phyloP scores from a whole-genome alignment of 148 eudicot genomes.

The Arctostaphylos glauca region DNA sequence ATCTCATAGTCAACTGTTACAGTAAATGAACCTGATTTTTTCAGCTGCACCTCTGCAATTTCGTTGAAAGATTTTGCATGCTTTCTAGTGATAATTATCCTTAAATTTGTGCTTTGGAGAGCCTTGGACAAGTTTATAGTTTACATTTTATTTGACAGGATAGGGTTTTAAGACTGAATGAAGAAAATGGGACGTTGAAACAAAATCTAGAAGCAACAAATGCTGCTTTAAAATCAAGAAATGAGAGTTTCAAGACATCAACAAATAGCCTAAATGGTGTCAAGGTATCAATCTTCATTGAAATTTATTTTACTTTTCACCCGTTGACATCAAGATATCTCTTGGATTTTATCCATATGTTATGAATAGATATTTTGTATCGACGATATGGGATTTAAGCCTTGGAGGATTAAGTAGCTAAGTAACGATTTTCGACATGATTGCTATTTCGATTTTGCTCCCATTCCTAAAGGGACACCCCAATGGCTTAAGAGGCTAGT shows the following conservation, averaged over 20 bases:
- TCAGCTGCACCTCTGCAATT: background rate
- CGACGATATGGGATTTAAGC: background rate
- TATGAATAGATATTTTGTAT: background rate
- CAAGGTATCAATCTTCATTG: constrained; percentile 41
- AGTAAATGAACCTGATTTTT: background rate
- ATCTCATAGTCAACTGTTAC: background rate
- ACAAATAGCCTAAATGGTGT: constrained; percentile 37
- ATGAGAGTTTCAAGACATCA: constrained; percentile 41
- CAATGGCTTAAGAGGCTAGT: background rate
- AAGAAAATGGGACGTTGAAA: constrained; percentile 75
- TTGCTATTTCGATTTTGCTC: background rate
- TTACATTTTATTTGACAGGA: constrained; percentile 45
- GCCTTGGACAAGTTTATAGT: background rate
- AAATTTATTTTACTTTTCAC: background rate
- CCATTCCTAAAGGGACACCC: background rate
- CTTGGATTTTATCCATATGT: background rate
- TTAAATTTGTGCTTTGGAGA: background rate
- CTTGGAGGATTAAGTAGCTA: background rate
- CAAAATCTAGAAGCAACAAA: constrained; percentile 52
- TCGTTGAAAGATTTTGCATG: background rate
- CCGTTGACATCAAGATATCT: background rate
- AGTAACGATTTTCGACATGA: background rate
- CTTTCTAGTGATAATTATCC: background rate
- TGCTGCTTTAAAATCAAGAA: constrained; percentile 51
- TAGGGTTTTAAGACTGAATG: constrained; percentile 50